Evolutionary conservation across 768 basidiomycete species (phyloP), one percentile per base, ranked within the genome.

Genomic region (Trametes cinnabarina): DNA sequence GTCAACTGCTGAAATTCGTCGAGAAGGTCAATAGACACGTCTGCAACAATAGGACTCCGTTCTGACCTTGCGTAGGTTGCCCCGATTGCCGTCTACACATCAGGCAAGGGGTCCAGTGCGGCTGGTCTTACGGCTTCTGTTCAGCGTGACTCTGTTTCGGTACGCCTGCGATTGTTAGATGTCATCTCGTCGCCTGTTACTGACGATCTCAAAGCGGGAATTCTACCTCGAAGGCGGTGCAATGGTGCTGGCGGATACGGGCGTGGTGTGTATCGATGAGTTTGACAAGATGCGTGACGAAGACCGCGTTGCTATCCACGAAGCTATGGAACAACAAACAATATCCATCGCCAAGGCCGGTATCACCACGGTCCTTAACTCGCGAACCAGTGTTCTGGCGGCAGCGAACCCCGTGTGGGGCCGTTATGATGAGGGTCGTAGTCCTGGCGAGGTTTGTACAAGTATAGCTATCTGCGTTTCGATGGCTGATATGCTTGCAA

Each of bases 201-300:
- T 25, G 26, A 25, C 57, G 69, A 17, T 58, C 22, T 28, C 39
- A 23, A 61, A 98, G 94, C 85, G 97, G 43, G 97, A 99, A 72
- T 98, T 99, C 73, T 98, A 97, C 74, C 82, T 99, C 6, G 97
- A 99, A 78, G 97, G 97, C 8, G 97, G 97, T 22, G 97, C 97
- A 1, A 98, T 99, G 97, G 97, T 99, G 6, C 84, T 98, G 35
- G 97, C 97, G 1, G 97, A 99, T 70, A 92, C 92, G 12, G 97
- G 97, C 26, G 95, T 99, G 14, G 97, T 98, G 37, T 98, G 97
- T 68, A 99, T 99, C 68, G 97, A 99, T 66, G 97, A 99, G 72
- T 99, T 99, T 66, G 97, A 99, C 76, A 99, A 99, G 78, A 99
- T 99, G 97, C 81, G 96, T 37, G 97, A 99, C 65, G 96, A 98